Percentiles rank a stretch among this genome's conserved stretches.
Conservation (phyloP, 495 filamentous ascomycete species). For the Penicillium subrubescens region DNA sequence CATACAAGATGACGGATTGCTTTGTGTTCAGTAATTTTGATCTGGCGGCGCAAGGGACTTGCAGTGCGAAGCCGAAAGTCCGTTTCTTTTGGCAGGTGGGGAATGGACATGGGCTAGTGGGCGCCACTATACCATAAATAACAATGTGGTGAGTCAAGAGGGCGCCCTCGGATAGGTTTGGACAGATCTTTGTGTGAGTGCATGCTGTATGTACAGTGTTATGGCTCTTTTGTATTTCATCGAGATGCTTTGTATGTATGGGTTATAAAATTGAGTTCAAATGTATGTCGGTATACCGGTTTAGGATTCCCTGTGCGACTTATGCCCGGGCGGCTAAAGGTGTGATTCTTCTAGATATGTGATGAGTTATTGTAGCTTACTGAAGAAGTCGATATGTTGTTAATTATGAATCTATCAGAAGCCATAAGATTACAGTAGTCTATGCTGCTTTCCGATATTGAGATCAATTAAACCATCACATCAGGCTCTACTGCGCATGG, state of each 20-base stretch:
- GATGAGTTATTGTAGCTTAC: background rate
- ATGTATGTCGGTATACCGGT: background rate
- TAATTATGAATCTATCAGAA: background rate
- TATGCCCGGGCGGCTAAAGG: background rate
- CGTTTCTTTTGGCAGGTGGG: slow-evolving; percentile 20
- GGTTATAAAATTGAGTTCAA: background rate
- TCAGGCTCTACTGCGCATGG: no score
- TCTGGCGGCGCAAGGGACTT: slow-evolving; percentile 12
- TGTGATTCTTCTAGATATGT: background rate
- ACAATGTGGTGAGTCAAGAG: slow-evolving; percentile 18
- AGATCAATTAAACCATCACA: no score
- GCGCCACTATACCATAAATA: slow-evolving; percentile 23
- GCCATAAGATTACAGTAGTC: no score
- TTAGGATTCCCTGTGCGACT: background rate
- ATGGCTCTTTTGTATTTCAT: no score
- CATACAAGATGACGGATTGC: background rate
- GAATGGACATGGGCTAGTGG: slow-evolving; percentile 14
- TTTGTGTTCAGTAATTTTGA: background rate
- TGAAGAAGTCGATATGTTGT: background rate
- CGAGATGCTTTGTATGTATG: background rate
- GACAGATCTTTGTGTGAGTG: slow-evolving; percentile 2
- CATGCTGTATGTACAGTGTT: background rate
- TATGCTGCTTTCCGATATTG: no score
- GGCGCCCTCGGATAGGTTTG: slow-evolving; percentile 8
- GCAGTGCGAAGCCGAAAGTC: background rate